Base-by-base conservation (phyloP, 345 rosid species). In the Litchi chinensis region DNA sequence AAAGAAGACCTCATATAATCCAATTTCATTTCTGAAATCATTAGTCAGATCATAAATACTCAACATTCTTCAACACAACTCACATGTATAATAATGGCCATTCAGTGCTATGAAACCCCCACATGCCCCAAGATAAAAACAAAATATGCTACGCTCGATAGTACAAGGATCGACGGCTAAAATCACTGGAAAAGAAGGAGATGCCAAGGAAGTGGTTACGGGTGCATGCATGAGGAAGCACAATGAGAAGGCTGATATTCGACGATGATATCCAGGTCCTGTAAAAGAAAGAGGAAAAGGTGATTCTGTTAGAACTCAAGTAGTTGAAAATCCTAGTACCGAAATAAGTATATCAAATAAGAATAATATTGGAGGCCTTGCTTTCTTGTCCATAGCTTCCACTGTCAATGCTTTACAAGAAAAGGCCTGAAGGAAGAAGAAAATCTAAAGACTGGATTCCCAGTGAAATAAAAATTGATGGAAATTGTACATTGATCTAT, bases 91-190 rank as follows among this genome's bases (percentile, higher is more conserved):
- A 24, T 70, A 48, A 70, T 48, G 32, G 28, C 4, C 16, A 70
- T 50, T 26, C 28, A 46, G 28, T 13, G 24, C 21, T 24, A 46
- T 24, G 41, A 16, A 13, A 48, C 5, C 12, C 8, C 41, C 18
- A 52, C 60, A 70, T 48, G 74, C 74, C 74, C 74, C 74, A 6
- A 59, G 15, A 70, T 4, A 48, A 9, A 70, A 70, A 24, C 57
- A 8, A 15, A 50, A 70, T 54, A 70, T 70, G 54, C 59, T 48
- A 70, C 22, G 60, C 32, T 68, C 4, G 50, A 24, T 6, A 24
- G 10, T 16, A 50, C 16, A 11, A 26, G 41, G 19, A 70, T 70
- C 16, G 22, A 70, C 54, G 8, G 19, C 41, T 1, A 13, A 50
- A 70, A 50, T 59, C 62, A 50, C 62, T 26, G 24, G 28, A 50